Percentiles rank a stretch among this genome's conserved stretches.
These are phyloP conservation scores for Emmonsiellopsis sp. DNA, from an alignment of 2,329 filamentous ascomycete genomes.

Conservation along the genomic window DNA sequence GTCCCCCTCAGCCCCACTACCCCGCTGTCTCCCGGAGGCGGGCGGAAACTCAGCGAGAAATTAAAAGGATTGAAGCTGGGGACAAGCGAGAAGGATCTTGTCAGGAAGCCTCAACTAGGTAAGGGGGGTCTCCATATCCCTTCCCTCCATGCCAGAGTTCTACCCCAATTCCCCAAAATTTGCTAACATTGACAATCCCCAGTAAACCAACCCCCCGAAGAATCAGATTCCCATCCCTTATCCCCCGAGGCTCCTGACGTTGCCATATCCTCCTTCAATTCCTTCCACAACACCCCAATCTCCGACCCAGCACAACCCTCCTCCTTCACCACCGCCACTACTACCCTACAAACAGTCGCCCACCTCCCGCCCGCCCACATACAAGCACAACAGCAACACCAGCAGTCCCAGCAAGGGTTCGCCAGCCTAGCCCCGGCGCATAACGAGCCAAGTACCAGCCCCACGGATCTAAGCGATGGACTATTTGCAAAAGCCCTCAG, in stretches of 20 bases:
- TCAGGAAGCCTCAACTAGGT: conserved; percentile 42
- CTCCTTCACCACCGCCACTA: conserved; percentile 5
- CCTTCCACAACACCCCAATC: conserved; percentile 42
- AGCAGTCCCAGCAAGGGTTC: not conserved
- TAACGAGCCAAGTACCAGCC: conserved; percentile 21
- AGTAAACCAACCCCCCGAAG: conserved; percentile 22
- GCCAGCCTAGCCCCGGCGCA: conserved; percentile 3
- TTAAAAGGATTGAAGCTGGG: conserved; percentile 68
- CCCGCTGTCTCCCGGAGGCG: conserved; percentile 52
- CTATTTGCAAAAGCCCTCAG: conserved; percentile 82
- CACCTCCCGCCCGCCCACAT: conserved; percentile 29
- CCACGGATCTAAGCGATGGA: conserved; percentile 59
- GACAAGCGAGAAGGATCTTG: conserved; percentile 59
- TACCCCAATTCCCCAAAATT: too few species aligned
- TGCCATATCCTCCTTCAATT: conserved; percentile 52
- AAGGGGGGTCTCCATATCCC: conserved; percentile 17
- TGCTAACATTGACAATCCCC: not conserved
- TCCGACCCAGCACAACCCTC: conserved; percentile 1
- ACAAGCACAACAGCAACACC: conserved; percentile 24
- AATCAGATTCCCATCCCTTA: conserved; percentile 37
- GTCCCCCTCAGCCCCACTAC: conserved; percentile 39
- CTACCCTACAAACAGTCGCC: conserved; percentile 15
- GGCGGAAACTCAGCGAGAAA: conserved; percentile 68
- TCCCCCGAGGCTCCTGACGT: conserved; percentile 56
- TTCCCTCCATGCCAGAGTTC: too few species aligned